Conservation (phyloP, 192 early-diverging fungal genomes). For the Backusella luteola region DNA sequence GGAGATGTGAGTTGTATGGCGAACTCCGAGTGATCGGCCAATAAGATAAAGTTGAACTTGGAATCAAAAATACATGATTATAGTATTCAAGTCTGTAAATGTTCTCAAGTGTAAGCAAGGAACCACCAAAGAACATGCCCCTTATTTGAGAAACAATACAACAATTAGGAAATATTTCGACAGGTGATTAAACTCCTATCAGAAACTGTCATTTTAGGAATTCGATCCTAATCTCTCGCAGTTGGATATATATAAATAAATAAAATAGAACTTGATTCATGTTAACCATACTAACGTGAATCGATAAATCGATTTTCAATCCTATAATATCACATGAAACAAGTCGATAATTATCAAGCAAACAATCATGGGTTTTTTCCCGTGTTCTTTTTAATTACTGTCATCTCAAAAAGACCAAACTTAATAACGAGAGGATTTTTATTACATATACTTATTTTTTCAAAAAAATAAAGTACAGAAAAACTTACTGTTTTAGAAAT, state of each 20-base stretch:
- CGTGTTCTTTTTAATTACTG: neutral
- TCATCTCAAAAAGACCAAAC: neutral
- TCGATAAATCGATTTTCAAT: neutral
- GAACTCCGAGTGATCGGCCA: too few relatives aligned
- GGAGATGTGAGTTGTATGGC: too few relatives aligned
- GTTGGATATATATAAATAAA: neutral
- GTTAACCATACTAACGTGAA: neutral
- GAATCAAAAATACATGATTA: too few relatives aligned
- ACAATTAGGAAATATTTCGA: too few relatives aligned
- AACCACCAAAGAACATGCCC: too few relatives aligned
- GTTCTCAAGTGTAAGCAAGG: too few relatives aligned
- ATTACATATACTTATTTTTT: neutral
- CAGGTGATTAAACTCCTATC: too few relatives aligned
- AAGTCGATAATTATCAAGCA: neutral
- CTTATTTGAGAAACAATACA: too few relatives aligned
- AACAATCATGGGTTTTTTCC: neutral
- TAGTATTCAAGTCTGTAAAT: too few relatives aligned
- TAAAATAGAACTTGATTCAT: neutral
- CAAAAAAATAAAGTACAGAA: neutral
- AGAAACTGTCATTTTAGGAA: neutral
- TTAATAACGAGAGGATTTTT: too few relatives aligned
- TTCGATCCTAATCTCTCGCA: neutral
- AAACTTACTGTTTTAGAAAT: neutral
- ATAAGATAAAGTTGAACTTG: too few relatives aligned
- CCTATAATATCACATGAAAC: neutral